Conservation (phyloP, 768 basidiomycete species). For the Mycena venus region DNA sequence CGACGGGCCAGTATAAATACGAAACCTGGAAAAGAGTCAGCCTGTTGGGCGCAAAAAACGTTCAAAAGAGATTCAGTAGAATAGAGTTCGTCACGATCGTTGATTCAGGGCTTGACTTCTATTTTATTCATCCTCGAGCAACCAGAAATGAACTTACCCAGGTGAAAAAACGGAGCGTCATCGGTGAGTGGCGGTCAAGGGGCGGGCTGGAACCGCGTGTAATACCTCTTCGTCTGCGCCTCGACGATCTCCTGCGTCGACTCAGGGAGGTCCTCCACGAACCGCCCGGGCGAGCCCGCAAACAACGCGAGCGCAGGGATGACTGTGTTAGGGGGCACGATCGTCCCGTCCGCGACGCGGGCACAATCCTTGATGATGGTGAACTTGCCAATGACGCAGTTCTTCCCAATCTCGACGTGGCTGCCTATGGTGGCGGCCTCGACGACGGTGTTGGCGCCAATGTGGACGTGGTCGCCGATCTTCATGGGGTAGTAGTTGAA, state of each 20-base stretch:
- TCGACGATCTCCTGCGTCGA: constrained; percentile 95
- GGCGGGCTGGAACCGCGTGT: constrained; percentile 85
- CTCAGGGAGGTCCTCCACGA: constrained; percentile 89
- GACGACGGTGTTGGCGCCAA: constrained; percentile 89
- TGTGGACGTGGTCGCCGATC: constrained; percentile 94
- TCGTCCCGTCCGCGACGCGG: constrained; percentile 88
- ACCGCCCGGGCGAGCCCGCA: constrained; percentile 89
- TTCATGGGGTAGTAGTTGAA: constrained; percentile 99
- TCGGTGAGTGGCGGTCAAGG: constrained; percentile 47
- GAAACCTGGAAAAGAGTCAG: constrained; percentile 5
- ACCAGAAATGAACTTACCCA: constrained; percentile 11
- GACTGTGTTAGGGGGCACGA: constrained; percentile 93
- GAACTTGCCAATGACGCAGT: constrained; percentile 97
- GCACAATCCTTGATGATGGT: constrained; percentile 97
- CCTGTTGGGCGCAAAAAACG: neutral
- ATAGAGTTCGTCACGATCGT: constrained; percentile 31
- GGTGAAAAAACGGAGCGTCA: neutral
- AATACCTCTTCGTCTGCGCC: constrained; percentile 86
- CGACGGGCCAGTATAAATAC: neutral
- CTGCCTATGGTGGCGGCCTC: constrained; percentile 97
- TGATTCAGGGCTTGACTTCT: constrained; percentile 45
- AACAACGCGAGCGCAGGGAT: constrained; percentile 91
- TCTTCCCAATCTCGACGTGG: constrained; percentile 94
- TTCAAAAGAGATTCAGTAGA: constrained; percentile 11
- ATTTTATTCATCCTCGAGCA: constrained; percentile 34